Evolutionary conservation across 345 rosid genomes (phyloP).

Genomic region (Tarenaya hassleriana): DNA sequence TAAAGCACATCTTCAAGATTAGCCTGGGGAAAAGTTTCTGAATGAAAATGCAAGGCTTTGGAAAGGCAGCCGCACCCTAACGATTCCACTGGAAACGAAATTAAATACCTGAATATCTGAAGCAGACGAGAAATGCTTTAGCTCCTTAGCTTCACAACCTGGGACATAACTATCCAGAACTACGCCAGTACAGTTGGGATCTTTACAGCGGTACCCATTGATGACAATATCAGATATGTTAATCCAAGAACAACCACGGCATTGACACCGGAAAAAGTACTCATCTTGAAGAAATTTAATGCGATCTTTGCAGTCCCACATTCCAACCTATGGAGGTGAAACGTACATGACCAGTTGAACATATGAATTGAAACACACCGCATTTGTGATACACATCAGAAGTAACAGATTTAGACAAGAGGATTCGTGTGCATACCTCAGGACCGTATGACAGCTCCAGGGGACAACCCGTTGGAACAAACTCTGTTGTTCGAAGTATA

Average conservation of each 20-base stretch:
- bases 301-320: conserved; percentile 64
- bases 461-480: conserved; percentile 48
- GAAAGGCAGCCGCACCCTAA: neutral
- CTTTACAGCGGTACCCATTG: conserved; percentile 56
- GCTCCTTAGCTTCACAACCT: conserved; percentile 36
- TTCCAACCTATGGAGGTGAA: conserved; percentile 54
- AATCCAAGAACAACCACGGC: conserved; percentile 59
- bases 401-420: conserved; percentile 13
- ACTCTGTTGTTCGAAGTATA: conserved; percentile 51
- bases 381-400: neutral
- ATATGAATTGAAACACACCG: neutral
- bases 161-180: conserved; percentile 41
- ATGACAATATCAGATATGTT: conserved; percentile 62
- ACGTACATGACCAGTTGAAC: neutral
- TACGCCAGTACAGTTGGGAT: conserved; percentile 52
- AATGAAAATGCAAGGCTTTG: conserved; percentile 10
- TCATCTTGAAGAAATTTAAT: conserved; percentile 59
- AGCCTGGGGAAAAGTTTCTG: neutral
- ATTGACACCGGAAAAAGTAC: conserved; percentile 62
- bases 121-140: conserved; percentile 21
- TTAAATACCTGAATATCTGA: conserved; percentile 35
- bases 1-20: neutral
- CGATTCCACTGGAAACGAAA: conserved; percentile 4
- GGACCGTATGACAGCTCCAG: conserved; percentile 90
- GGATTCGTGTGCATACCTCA: conserved; percentile 39